Evolutionary conservation across 371 early-diverging fungal species (phyloP).

Genomic region (Smittium culicis): DNA sequence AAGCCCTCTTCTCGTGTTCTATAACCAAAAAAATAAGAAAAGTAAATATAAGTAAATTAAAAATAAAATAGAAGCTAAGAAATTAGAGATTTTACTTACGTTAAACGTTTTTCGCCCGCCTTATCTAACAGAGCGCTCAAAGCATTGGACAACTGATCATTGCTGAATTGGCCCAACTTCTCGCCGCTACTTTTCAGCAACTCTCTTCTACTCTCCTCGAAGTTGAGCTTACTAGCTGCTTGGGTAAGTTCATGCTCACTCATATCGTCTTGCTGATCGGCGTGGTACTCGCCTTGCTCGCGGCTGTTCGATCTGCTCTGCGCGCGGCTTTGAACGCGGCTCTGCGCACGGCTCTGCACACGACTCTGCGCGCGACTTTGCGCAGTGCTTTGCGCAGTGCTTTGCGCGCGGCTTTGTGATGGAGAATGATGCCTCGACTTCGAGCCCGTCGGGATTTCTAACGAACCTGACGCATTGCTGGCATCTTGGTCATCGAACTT

Average conservation of each 20-base stretch:
- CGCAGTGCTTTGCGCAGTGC: neutral
- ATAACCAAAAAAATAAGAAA: neutral
- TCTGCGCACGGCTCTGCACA: neutral
- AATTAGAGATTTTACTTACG: neutral
- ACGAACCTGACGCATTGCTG: too few species aligned
- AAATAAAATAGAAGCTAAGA: neutral
- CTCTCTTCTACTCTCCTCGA: neutral
- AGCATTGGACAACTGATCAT: slow-evolving; percentile 3
- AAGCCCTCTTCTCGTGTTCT: slow-evolving; percentile 38
- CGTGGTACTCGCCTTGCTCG: neutral
- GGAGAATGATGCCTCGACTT: too few species aligned
- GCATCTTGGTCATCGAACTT: neutral
- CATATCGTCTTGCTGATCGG: neutral
- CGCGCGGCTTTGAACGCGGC: slow-evolving; percentile 1
- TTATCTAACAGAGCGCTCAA: slow-evolving; percentile 1
- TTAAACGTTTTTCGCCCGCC: neutral
- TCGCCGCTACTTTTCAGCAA: neutral
- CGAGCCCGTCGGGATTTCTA: too few species aligned
- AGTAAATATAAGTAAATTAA: too few species aligned
- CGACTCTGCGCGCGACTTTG: neutral
- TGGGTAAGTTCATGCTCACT: neutral
- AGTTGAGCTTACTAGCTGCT: neutral
- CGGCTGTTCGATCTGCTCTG: neutral
- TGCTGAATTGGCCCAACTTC: slow-evolving; percentile 3
- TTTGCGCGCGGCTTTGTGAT: neutral